Percentiles rank a stretch among this genome's conserved stretches.
Evolutionary conservation across 73 alveolate genomes (phyloP).

Genomic region (Strombidium stylifer): DNA sequence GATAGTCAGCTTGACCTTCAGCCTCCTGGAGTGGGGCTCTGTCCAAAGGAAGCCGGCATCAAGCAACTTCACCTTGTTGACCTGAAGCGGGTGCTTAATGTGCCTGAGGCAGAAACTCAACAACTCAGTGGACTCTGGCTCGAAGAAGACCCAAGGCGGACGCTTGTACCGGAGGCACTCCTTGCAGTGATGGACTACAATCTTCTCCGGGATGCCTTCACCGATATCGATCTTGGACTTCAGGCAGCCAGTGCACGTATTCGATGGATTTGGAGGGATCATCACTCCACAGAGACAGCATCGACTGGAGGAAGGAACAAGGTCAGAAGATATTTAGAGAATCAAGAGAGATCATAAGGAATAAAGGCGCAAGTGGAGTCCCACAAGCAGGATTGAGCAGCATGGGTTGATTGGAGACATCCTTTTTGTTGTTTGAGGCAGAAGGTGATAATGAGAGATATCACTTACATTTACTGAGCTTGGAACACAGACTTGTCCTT

Average conservation of each 20-base stretch:
- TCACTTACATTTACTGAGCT: too few relatives aligned
- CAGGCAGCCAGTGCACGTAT: slow-evolving; percentile 82
- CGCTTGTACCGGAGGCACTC: slow-evolving; percentile 82
- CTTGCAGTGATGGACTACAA: slow-evolving; percentile 69
- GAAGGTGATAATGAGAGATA: too few relatives aligned
- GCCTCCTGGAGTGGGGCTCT: slow-evolving; percentile 95
- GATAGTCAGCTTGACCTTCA: slow-evolving; percentile 90
- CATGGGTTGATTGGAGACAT: too few relatives aligned
- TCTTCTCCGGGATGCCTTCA: slow-evolving; percentile 76
- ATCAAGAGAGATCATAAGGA: too few relatives aligned
- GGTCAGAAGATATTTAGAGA: too few relatives aligned
- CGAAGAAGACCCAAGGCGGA: slow-evolving; percentile 93
- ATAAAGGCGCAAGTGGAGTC: too few relatives aligned
- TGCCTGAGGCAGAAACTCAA: slow-evolving; percentile 86
- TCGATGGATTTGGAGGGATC: slow-evolving; percentile 81
- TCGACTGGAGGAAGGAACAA: neutral
- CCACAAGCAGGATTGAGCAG: too few relatives aligned
- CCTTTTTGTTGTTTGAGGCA: too few relatives aligned
- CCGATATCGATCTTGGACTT: slow-evolving; percentile 82
- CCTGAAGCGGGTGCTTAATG: slow-evolving; percentile 86
- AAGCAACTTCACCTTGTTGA: slow-evolving; percentile 85
- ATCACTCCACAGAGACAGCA: slow-evolving; percentile 89
- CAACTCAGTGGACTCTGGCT: slow-evolving; percentile 91
- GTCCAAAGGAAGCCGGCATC: slow-evolving; percentile 97
- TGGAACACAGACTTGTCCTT: too few relatives aligned